Evolutionary conservation across 306 rosid genomes (phyloP).

Genomic region (Cyamopsis tetragonoloba): DNA sequence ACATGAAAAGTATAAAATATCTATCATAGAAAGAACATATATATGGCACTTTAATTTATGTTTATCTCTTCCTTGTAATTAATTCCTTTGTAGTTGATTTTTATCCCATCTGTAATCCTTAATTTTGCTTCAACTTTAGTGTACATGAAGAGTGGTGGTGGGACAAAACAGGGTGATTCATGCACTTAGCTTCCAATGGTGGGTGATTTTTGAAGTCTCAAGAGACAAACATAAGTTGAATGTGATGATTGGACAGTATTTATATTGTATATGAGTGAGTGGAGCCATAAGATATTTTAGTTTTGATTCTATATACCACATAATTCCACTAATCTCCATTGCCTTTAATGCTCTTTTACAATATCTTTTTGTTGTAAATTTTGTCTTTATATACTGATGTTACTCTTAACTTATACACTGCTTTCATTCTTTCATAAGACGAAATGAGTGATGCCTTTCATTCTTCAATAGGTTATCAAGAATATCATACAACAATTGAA

Average conservation of each 20-base stretch:
- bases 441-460: background rate
- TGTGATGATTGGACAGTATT: constrained; percentile 50
- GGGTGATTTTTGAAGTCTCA: no score
- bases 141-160: constrained; percentile 45
- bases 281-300: constrained; percentile 41
- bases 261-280: no score
- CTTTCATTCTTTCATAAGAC: background rate
- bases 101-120: constrained; percentile 20
- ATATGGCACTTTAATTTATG: background rate
- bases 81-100: constrained; percentile 15
- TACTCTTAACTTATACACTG: background rate
- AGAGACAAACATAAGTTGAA: constrained; percentile 38
- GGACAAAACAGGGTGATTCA: constrained; percentile 37
- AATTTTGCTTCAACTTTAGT: constrained; percentile 44
- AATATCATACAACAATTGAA: background rate
- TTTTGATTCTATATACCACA: constrained; percentile 39
- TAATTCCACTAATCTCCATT: constrained; percentile 31
- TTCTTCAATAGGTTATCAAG: background rate
- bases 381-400: background rate
- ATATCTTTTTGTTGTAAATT: background rate
- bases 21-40: background rate
- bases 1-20: no score
- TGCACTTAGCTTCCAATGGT: constrained; percentile 49
- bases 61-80: constrained; percentile 20
- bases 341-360: constrained; percentile 23